These are phyloP conservation scores for Penicillium atrosanguineum DNA, from an alignment of 495 filamentous ascomycete genomes.

Conservation along the genomic window DNA sequence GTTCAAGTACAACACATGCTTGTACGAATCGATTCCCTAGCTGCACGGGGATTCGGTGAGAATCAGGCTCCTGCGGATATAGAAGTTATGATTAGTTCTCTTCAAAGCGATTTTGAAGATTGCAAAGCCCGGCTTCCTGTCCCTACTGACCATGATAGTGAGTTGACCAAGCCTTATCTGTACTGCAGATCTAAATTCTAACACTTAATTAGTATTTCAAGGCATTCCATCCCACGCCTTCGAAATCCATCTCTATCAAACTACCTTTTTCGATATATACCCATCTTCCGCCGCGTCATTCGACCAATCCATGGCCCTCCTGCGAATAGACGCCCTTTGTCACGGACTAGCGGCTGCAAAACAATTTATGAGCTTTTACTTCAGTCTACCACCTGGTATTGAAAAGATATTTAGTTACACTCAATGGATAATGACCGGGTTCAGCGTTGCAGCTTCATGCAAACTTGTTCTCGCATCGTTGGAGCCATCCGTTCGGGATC, in stretches of 20 bases:
- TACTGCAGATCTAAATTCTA: no score
- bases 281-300: no score
- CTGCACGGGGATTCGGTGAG: not conserved
- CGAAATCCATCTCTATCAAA: constrained; percentile 17
- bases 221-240: constrained; percentile 10
- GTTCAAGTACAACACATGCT: constrained; percentile 14
- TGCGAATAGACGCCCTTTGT: no score
- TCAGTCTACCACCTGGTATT: no score
- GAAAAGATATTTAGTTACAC: no score
- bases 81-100: constrained; percentile 9
- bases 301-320: no score
- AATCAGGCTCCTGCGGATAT: constrained; percentile 6
- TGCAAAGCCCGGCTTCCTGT: constrained; percentile 10
- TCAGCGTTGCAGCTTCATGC: constrained; percentile 15
- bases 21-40: not conserved
- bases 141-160: no score
- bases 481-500: constrained; percentile 14
- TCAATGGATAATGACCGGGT: constrained; percentile 12
- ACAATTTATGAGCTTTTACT: no score
- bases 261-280: constrained; percentile 12
- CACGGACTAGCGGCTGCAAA: no score
- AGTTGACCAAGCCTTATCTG: no score
- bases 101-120: constrained; percentile 10
- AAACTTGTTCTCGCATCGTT: constrained; percentile 16
- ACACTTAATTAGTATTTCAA: constrained; percentile 3